Evolutionary conservation across 495 filamentous ascomycete genomes (phyloP).

Genomic region (Penicilliopsis zonata): DNA sequence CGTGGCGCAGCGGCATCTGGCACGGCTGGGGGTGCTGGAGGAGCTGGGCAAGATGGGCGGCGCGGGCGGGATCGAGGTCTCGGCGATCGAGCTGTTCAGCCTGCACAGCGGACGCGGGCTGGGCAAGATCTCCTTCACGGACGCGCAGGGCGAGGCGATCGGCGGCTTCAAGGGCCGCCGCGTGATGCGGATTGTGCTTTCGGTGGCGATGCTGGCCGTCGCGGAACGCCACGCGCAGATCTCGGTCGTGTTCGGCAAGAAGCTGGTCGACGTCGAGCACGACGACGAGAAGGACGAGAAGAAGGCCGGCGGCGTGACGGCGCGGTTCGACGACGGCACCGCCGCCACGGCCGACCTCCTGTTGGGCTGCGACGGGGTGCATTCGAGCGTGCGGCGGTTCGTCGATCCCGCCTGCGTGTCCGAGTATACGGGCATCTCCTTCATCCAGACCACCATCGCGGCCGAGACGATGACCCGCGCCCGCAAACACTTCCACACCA

Average conservation of each 20-base stretch:
- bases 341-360: conserved; percentile 38
- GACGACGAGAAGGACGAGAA: no score
- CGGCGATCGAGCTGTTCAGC: conserved; percentile 42
- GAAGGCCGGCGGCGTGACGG: conserved; percentile 21
- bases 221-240: conserved; percentile 26
- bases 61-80: conserved; percentile 32
- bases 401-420: conserved; percentile 37
- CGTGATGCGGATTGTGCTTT: conserved; percentile 35
- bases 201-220: conserved; percentile 32
- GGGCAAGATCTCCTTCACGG: conserved; percentile 30
- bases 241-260: conserved; percentile 29
- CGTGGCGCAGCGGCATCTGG: conserved; percentile 45
- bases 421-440: conserved; percentile 44
- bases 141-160: conserved; percentile 23
- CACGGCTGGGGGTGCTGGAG: conserved; percentile 39
- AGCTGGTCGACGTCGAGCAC: no score
- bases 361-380: conserved; percentile 51
- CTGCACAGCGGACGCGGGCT: conserved; percentile 34
- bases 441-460: conserved; percentile 37
- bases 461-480: conserved; percentile 11
- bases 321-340: conserved; percentile 39
- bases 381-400: conserved; percentile 42
- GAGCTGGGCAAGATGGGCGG: conserved; percentile 30
- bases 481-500: conserved; percentile 31
- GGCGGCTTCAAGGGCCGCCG: conserved; percentile 34